Conservation (phyloP, 2,329 filamentous ascomycete species). For the Neofusicoccum sp. region DNA sequence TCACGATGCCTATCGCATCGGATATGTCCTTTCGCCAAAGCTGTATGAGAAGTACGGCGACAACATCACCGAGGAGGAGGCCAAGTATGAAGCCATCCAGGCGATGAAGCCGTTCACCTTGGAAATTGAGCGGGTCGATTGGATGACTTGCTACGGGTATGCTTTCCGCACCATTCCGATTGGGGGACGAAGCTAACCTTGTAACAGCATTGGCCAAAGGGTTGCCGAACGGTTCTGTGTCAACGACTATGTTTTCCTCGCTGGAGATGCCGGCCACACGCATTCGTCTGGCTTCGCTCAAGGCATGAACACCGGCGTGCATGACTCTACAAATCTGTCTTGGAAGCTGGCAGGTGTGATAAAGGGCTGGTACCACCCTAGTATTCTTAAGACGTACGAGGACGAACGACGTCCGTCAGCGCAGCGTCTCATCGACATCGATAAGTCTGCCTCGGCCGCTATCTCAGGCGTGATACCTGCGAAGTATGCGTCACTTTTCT, state of each 20-base stretch:
- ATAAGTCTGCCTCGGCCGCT: not conserved
- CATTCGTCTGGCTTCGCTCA: conserved; percentile 24
- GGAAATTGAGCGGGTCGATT: not conserved
- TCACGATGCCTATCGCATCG: not conserved
- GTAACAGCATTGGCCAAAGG: not conserved
- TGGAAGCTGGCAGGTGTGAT: conserved; percentile 27
- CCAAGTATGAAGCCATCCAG: not conserved
- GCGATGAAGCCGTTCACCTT: not conserved
- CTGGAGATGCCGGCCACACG: conserved; percentile 26
- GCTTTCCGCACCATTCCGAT: not conserved
- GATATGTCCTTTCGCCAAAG: not conserved
- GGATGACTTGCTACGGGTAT: not conserved
- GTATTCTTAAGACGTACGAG: conserved; percentile 30
- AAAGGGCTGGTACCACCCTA: conserved; percentile 23
- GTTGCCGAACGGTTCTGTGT: not conserved
- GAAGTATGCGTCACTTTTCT: not conserved
- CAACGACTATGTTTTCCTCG: conserved; percentile 8
- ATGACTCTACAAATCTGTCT: conserved; percentile 25
- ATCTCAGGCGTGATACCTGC: not conserved
- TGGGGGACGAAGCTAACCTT: conserved; percentile 21
- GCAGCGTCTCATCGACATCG: not conserved
- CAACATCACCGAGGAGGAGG: conserved; percentile 4
- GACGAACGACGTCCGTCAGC: conserved; percentile 24
- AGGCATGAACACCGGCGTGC: conserved; percentile 25
- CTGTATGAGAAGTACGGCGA: conserved; percentile 2